Evolutionary conservation across 306 rosid genomes (phyloP).

Genomic region (Benincasa hispida): DNA sequence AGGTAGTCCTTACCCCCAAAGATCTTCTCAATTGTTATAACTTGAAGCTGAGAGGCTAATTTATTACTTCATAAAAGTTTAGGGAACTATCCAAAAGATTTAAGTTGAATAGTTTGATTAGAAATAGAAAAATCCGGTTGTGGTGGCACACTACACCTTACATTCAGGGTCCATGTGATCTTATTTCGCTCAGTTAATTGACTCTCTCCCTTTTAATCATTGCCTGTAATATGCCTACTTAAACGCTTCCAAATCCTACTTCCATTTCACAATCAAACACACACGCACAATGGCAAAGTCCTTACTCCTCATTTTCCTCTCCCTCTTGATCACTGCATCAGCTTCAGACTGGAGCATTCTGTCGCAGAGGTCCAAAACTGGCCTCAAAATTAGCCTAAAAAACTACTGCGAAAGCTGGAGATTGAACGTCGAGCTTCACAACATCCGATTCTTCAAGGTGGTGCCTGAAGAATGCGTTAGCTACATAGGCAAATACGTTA

Average conservation of each 20-base stretch:
- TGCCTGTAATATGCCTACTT: not conserved
- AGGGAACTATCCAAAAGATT: too few species aligned
- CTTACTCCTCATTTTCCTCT: conserved; percentile 3
- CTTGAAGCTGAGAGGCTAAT: too few species aligned
- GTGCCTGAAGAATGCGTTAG: conserved; percentile 53
- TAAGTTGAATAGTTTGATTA: not conserved
- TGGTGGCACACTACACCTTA: not conserved
- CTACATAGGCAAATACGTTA: conserved; percentile 30
- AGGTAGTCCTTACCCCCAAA: too few species aligned
- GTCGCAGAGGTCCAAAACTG: conserved; percentile 20
- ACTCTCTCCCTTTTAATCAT: not conserved
- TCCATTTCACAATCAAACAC: not conserved
- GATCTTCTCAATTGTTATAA: too few species aligned
- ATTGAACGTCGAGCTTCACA: conserved; percentile 62
- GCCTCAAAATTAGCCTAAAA: conserved; percentile 31
- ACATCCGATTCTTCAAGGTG: conserved; percentile 36
- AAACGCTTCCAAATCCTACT: not conserved
- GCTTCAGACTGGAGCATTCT: conserved; percentile 46
- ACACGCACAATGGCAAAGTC: conserved; percentile 17
- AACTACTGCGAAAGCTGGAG: conserved; percentile 62
- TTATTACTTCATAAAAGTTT: too few species aligned
- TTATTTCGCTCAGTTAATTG: not conserved
- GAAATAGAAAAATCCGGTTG: not conserved
- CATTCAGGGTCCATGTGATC: not conserved
- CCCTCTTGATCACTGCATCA: conserved; percentile 18